These are phyloP conservation scores for Acephala macrosclerotiorum DNA, from an alignment of 2,329 filamentous ascomycete species.

Conservation along the genomic window DNA sequence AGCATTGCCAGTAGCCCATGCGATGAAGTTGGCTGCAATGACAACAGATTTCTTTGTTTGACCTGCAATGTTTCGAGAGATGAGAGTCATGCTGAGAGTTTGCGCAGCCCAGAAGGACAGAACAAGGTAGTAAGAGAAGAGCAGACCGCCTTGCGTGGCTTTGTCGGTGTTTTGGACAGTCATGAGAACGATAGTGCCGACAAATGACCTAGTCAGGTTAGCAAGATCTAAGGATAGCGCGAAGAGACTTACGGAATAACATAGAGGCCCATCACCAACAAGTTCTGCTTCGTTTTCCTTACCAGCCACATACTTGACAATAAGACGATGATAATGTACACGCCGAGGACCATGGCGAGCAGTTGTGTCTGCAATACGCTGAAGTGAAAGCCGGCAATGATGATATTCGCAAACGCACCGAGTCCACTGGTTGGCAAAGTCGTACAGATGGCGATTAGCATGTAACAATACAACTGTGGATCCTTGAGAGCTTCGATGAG, in stretches of 20 bases:
- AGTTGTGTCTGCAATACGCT: constrained; percentile 72
- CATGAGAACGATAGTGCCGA: constrained; percentile 77
- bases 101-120: constrained; percentile 81
- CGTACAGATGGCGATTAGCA: constrained; percentile 72
- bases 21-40: constrained; percentile 55
- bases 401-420: constrained; percentile 76
- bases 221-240: constrained; percentile 3
- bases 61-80: constrained; percentile 58
- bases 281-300: constrained; percentile 73
- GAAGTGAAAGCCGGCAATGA: constrained; percentile 76
- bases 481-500: constrained; percentile 63
- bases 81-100: constrained; percentile 70
- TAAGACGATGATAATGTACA: constrained; percentile 76
- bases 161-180: constrained; percentile 65
- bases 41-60: constrained; percentile 61
- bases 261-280: constrained; percentile 70
- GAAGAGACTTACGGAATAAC: constrained; percentile 64
- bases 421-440: constrained; percentile 77
- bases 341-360: constrained; percentile 77
- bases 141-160: constrained; percentile 68
- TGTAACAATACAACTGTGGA: constrained; percentile 72
- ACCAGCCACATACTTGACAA: constrained; percentile 72
- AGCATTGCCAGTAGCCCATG: constrained; percentile 62
- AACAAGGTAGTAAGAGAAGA: constrained; percentile 79
- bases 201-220: constrained; percentile 60